Evolutionary conservation across 2,329 filamentous ascomycete species (phyloP), one percentile per base, ranked within the genome.

Genomic region (Talaromyces sp.): DNA sequence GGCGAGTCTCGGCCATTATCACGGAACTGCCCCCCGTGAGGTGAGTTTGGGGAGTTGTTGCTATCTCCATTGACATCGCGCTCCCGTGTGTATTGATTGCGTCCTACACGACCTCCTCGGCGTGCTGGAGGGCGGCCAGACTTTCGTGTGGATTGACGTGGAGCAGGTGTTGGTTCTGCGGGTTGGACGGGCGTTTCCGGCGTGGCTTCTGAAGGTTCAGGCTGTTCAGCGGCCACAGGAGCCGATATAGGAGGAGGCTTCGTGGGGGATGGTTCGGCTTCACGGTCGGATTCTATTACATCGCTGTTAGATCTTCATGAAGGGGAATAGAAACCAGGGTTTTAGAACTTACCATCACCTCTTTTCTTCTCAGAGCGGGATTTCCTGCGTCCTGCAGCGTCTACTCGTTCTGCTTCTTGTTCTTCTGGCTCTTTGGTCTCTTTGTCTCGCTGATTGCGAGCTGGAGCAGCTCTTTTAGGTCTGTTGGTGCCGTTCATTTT

Each of bases 31-130:
- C 22, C 55, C 49, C 78, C 73, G 63, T 75, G 72, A 51, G 75
- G 71, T 42, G 75, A 78, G 64, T 74, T 75, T 39, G 68, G 72
- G 63, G 66, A 65, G 59, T 69, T 66, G 25, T 65, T 66, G 39
- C 82, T 78, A 61, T 82, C 79, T 72, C 82, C 75, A 72, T 84
- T 78, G 65, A 58, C n/a, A 72, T 91, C 89, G 53, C 87, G 84
- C 65, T 93, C 89, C 70, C 88, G 89, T 0, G 89, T 93, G 69
- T 93, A 93, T 73, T 95, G 91, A 65, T 93, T 95, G 65, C 89
- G 87, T 19, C 89, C 88, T 62, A 85, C 72, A 62, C 88, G 87
- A 27, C 75, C 70, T 39, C 83, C 86, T 67, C 87, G 86, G 64
- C 88, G 87, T 69, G 88, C 86, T 66, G 86, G 82, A 67, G 86